Conservation (phyloP, 345 rosid genomes). For the Linum usitatissimum region DNA sequence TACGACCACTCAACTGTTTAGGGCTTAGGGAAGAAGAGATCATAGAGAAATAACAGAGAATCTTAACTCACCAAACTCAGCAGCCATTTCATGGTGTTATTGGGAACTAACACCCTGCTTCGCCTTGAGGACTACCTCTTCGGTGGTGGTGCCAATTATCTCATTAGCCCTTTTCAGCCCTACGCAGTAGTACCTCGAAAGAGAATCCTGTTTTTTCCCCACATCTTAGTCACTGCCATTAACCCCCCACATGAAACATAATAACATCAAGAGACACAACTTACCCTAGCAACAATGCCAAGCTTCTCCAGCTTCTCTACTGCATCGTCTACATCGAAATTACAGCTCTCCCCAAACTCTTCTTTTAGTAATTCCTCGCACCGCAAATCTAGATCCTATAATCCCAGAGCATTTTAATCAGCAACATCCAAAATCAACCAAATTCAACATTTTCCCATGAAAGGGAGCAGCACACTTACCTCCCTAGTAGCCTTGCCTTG, state of each 20-base stretch:
- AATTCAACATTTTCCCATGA: not conserved
- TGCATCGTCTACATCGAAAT: constrained; percentile 78
- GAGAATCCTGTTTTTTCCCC: constrained; percentile 32
- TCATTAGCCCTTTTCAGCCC: constrained; percentile 49
- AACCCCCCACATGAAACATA: not conserved
- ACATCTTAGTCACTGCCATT: too few species aligned
- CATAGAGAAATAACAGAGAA: too few species aligned
- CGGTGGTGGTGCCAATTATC: constrained; percentile 64
- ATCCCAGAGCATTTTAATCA: not conserved
- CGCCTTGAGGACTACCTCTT: constrained; percentile 63
- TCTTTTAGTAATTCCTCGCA: constrained; percentile 50
- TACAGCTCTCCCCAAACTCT: constrained; percentile 45
- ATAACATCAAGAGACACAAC: not conserved
- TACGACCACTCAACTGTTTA: too few species aligned
- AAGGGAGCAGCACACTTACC: constrained; percentile 3
- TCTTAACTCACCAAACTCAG: too few species aligned
- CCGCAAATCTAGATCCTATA: constrained; percentile 41
- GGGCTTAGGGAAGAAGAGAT: too few species aligned
- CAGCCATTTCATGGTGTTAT: not conserved
- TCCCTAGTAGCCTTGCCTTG: constrained; percentile 14
- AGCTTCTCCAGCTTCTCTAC: constrained; percentile 52
- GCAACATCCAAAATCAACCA: not conserved
- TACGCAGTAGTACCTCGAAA: constrained; percentile 35
- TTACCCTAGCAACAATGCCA: constrained; percentile 18
- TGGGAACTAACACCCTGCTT: constrained; percentile 19